A percentile compares a stretch with the other conserved stretches of the same genome.
Evolutionary conservation across 768 basidiomycete species (phyloP).

Genomic region (Pisolithus orientalis): DNA sequence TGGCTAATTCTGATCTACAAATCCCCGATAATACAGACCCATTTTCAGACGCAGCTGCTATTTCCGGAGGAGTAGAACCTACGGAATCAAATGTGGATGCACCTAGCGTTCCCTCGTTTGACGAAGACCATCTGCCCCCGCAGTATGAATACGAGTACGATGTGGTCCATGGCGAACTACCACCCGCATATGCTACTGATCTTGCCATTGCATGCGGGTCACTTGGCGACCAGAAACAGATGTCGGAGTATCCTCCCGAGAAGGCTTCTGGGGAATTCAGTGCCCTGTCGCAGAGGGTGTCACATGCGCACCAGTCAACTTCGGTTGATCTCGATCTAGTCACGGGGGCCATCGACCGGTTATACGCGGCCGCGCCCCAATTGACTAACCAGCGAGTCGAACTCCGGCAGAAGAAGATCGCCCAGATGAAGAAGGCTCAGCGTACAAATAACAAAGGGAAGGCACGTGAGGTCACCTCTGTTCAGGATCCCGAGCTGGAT

Average conservation of each 20-base stretch:
- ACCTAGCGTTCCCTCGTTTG: slow-evolving; percentile 6
- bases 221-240: slow-evolving; percentile 8
- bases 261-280: slow-evolving; percentile 8
- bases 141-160: slow-evolving; percentile 40
- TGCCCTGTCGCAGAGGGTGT: slow-evolving; percentile 46
- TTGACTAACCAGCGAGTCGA: slow-evolving; percentile 92
- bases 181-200: slow-evolving; percentile 21
- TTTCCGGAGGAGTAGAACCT: background rate
- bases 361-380: slow-evolving; percentile 84
- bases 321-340: slow-evolving; percentile 80
- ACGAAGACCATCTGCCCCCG: slow-evolving; percentile 38
- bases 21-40: background rate
- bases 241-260: slow-evolving; percentile 13
- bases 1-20: background rate
- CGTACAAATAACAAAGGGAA: slow-evolving; percentile 45
- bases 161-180: slow-evolving; percentile 13
- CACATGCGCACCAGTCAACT: slow-evolving; percentile 40
- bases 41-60: background rate
- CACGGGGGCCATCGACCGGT: slow-evolving; percentile 81
- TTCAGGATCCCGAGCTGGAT: slow-evolving; percentile 47
- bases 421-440: slow-evolving; percentile 69
- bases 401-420: slow-evolving; percentile 62
- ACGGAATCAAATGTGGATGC: background rate
- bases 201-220: background rate
- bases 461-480: slow-evolving; percentile 30